Evolutionary conservation across 345 rosid genomes (phyloP).

Genomic region (Hypericum androsaemum): DNA sequence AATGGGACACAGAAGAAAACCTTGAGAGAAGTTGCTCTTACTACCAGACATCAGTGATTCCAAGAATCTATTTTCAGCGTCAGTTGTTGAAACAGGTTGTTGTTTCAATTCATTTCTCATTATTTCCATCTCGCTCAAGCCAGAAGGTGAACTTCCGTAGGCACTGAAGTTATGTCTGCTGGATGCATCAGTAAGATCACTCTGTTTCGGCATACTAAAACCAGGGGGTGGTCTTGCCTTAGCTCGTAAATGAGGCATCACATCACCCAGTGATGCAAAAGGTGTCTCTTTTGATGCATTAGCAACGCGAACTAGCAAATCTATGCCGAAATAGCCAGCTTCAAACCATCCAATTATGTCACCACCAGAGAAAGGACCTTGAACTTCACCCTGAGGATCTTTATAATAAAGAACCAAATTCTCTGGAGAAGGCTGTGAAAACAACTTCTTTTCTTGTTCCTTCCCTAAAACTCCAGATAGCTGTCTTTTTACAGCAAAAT

Average conservation of each 20-base stretch:
- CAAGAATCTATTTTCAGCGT: slow-evolving; percentile 85
- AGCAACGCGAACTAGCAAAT: slow-evolving; percentile 62
- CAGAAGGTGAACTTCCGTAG: slow-evolving; percentile 37
- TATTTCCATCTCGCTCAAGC: slow-evolving; percentile 38
- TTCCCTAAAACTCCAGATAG: slow-evolving; percentile 48
- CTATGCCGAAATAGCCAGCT: slow-evolving; percentile 93
- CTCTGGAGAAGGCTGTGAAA: slow-evolving; percentile 55
- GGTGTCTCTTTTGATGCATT: slow-evolving; percentile 65
- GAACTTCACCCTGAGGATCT: slow-evolving; percentile 93
- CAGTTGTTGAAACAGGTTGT: slow-evolving; percentile 45
- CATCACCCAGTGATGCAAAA: slow-evolving; percentile 77
- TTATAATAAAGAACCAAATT: slow-evolving; percentile 62
- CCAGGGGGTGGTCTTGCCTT: slow-evolving; percentile 99
- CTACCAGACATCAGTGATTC: slow-evolving; percentile 83
- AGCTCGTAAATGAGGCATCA: slow-evolving; percentile 93
- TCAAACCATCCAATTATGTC: slow-evolving; percentile 98
- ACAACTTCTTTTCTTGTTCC: slow-evolving; percentile 62
- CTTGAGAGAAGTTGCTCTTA: slow-evolving; percentile 46
- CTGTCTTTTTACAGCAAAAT: slow-evolving; percentile 48
- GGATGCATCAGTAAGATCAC: slow-evolving; percentile 40
- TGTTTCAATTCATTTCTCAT: slow-evolving; percentile 46
- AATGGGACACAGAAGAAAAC: slow-evolving; percentile 22
- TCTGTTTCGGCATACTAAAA: slow-evolving; percentile 60
- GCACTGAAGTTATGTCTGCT: slow-evolving; percentile 36
- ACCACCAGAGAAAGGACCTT: slow-evolving; percentile 83